A percentile compares a stretch with the other conserved stretches of the same genome.
Evolutionary conservation across 306 rosid species (phyloP).

Genomic region (Castanea mollissima): DNA sequence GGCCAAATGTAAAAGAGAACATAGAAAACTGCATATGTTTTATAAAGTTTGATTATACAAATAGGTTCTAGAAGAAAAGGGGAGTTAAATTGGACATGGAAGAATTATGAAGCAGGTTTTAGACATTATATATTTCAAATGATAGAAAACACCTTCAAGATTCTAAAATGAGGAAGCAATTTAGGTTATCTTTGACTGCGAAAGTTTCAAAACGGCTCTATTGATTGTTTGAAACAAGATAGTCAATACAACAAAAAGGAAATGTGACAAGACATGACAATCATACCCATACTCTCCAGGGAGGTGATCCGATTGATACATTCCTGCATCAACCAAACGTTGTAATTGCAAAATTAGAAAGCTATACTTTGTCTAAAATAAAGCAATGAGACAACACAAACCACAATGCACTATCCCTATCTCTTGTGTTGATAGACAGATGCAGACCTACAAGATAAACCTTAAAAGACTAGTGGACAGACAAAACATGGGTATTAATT

Average conservation of each 20-base stretch:
- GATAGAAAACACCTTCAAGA: not conserved
- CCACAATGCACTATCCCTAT: slow-evolving; percentile 6
- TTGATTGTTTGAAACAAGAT: slow-evolving; percentile 2
- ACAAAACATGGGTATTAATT: not conserved
- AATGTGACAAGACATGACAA: slow-evolving; percentile 18
- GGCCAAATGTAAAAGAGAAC: not conserved
- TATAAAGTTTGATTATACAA: not conserved
- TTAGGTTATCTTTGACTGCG: not conserved
- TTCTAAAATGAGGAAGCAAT: not conserved
- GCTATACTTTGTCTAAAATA: not conserved
- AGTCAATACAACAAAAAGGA: slow-evolving; percentile 1
- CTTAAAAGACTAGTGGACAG: not conserved
- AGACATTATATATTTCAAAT: not conserved
- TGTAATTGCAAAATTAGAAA: slow-evolving; percentile 22
- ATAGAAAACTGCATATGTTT: not conserved
- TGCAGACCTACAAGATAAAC: not conserved
- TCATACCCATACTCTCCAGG: slow-evolving; percentile 79
- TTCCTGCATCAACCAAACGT: slow-evolving; percentile 56
- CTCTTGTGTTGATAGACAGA: slow-evolving; percentile 8
- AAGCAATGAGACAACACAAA: slow-evolving; percentile 6
- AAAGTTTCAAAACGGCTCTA: not conserved
- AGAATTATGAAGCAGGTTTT: not conserved
- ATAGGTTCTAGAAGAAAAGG: not conserved
- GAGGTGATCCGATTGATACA: slow-evolving; percentile 86
- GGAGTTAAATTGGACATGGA: not conserved